Evolutionary conservation across 176 grass and related monocot species (phyloP).

Genomic region (Oryza coarctata): DNA sequence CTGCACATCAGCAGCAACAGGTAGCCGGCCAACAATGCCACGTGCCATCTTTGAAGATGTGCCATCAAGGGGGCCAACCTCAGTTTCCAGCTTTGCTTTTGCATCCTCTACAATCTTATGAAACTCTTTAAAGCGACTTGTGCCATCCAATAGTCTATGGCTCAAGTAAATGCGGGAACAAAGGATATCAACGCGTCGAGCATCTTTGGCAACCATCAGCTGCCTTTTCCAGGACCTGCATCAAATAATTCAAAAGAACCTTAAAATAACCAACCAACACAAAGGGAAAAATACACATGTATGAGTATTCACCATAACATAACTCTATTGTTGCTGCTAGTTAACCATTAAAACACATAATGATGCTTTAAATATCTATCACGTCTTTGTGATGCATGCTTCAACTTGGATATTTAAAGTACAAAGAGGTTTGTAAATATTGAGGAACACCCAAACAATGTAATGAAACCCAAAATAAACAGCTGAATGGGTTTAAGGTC

Average conservation of each 20-base stretch:
- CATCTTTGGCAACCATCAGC: constrained; percentile 87
- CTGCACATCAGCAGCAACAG: constrained; percentile 78
- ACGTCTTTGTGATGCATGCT: background rate
- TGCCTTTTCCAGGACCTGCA: constrained; percentile 93
- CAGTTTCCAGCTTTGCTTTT: constrained; percentile 71
- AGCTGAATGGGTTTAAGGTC: background rate
- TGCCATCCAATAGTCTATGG: constrained; percentile 82
- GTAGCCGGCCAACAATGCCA: constrained; percentile 74
- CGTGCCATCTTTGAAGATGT: constrained; percentile 70
- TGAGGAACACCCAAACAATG: background rate
- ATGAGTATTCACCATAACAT: background rate
- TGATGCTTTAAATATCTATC: background rate
- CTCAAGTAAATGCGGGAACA: constrained; percentile 85
- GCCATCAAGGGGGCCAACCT: constrained; percentile 79
- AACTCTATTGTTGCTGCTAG: background rate
- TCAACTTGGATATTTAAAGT: constrained; percentile 6
- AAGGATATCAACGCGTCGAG: constrained; percentile 87
- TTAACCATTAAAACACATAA: background rate
- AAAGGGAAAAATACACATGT: background rate
- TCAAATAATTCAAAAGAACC: constrained; percentile 37
- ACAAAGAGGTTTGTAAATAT: constrained; percentile 15
- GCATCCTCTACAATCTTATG: constrained; percentile 74
- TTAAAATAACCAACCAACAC: background rate
- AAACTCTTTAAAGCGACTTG: constrained; percentile 71
- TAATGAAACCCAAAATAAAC: background rate